Percentiles rank a stretch among this genome's conserved stretches.
Conservation (phyloP, 192 early-diverging fungal genomes). For the Dispira parvispora region DNA sequence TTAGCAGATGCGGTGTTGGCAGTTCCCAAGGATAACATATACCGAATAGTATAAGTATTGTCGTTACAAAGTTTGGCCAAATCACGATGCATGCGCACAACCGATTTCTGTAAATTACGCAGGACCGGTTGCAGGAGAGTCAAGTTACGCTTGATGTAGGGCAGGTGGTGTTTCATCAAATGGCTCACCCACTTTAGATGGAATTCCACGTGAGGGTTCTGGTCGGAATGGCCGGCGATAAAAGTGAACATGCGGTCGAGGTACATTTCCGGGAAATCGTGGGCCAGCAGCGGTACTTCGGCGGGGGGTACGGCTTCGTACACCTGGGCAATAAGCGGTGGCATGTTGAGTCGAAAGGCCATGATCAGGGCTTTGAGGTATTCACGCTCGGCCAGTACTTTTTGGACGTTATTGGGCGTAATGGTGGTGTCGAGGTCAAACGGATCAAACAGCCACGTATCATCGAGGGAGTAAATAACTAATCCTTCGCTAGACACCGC, state of each 20-base stretch:
- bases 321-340: constrained; percentile 50
- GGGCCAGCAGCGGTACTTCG: constrained; percentile 59
- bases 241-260: constrained; percentile 70
- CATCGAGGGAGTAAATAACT: constrained; percentile 89
- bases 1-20: no score
- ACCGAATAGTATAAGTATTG: not conserved
- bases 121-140: constrained; percentile 52
- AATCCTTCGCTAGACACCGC: constrained; percentile 92
- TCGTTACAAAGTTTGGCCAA: constrained; percentile 26
- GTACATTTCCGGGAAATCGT: constrained; percentile 73
- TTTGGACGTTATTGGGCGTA: constrained; percentile 71
- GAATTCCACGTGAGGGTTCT: constrained; percentile 71
- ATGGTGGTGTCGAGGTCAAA: constrained; percentile 96
- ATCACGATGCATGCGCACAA: constrained; percentile 17
- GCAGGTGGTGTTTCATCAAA: constrained; percentile 60
- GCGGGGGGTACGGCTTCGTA: constrained; percentile 63
- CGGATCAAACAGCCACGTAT: constrained; percentile 85
- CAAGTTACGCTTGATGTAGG: constrained; percentile 46
- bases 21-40: not conserved
- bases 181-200: constrained; percentile 67
- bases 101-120: constrained; percentile 61
- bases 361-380: constrained; percentile 81
- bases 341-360: constrained; percentile 87
- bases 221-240: constrained; percentile 62
- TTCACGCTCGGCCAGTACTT: constrained; percentile 50